Percentiles rank a stretch among this genome's conserved stretches.
Evolutionary conservation across 2,329 filamentous ascomycete genomes (phyloP).

Genomic region (Aspergillus sp.): DNA sequence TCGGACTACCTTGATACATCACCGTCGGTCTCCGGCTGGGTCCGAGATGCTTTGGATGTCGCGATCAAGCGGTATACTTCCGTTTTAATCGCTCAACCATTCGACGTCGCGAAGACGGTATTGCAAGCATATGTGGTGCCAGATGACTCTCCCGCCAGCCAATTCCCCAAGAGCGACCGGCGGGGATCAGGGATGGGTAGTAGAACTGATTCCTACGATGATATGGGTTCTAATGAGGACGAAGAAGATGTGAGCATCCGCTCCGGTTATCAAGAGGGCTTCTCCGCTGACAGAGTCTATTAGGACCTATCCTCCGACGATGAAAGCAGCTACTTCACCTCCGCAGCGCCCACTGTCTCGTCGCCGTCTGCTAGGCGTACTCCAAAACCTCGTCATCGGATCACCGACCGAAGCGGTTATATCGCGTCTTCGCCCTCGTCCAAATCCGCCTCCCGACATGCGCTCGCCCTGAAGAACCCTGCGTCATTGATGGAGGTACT

Average conservation of each 20-base stretch:
- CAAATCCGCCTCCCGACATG: constrained; percentile 52
- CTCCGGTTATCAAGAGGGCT: neutral
- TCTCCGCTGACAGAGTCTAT: neutral
- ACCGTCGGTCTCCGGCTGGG: constrained; percentile 70
- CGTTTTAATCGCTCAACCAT: constrained; percentile 87
- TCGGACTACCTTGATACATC: constrained; percentile 80
- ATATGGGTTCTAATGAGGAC: constrained; percentile 20
- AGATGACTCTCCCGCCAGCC: constrained; percentile 32
- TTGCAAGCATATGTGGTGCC: constrained; percentile 69
- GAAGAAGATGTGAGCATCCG: constrained; percentile 31
- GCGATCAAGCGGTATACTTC: constrained; percentile 90
- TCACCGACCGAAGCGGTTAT: constrained; percentile 48
- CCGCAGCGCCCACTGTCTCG: constrained; percentile 48
- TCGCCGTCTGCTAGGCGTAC: constrained; percentile 44
- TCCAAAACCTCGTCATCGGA: constrained; percentile 39
- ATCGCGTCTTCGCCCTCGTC: constrained; percentile 36
- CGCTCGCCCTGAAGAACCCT: constrained; percentile 68
- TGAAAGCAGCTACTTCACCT: constrained; percentile 82
- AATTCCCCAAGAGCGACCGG: constrained; percentile 29
- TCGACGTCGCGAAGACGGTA: constrained; percentile 94
- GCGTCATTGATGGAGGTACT: constrained; percentile 86
- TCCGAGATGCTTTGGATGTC: constrained; percentile 77
- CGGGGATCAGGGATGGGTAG: constrained; percentile 26
- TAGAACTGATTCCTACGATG: constrained; percentile 32
- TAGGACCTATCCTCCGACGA: constrained; percentile 62